Evolutionary conservation across 2,329 filamentous ascomycete genomes (phyloP), one percentile per base, ranked within the genome.

Genomic region (Aureobasidium sp.): DNA sequence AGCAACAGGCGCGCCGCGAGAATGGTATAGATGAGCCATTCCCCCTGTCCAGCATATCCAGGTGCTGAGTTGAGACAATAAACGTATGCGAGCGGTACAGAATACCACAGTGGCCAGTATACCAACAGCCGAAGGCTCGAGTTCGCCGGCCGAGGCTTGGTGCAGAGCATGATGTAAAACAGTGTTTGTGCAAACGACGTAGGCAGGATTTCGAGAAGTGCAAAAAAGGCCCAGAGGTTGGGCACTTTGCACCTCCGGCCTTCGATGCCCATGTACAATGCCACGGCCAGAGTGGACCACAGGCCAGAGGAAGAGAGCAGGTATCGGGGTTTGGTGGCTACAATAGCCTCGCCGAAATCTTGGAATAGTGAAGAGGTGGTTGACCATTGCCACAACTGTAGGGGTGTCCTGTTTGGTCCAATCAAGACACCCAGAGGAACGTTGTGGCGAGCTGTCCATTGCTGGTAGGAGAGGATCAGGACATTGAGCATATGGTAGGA

Each of bases 401-500:
- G 43, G 38, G 46, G 46, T 8, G 40, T 42, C 25, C 55, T 54
- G 13, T 27, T 35, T 2, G 47, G 6, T 23, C 62, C 62, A 17
- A 63, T 19, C 38, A 51, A 46, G 33, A 31, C 33, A 21, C 60
- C 60, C 6, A 63, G 25, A 35, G 51, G 47, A 1, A 62, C 21
- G 35, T 23, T 43, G 45, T 49, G 38, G 11, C 17, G 46, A 35
- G 10, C 43, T 43, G 61, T 47, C 70, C 70, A 72, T 11, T 62
- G n/a, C 13, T 51, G 31, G 58, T 70, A 73, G 1, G 70, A 72
- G n/a, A 68, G 61, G 19, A 71, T 61, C 46, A 73, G 61, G 6
- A 72, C 69, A 33, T 67, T 62, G 9, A 73, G 65, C 70, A 73
- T 73, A 60, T 72, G 70, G 60, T 63, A 67, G 3, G 70, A 71